Evolutionary conservation across 768 basidiomycete species (phyloP).

Genomic region (Kwoniella europaea): DNA sequence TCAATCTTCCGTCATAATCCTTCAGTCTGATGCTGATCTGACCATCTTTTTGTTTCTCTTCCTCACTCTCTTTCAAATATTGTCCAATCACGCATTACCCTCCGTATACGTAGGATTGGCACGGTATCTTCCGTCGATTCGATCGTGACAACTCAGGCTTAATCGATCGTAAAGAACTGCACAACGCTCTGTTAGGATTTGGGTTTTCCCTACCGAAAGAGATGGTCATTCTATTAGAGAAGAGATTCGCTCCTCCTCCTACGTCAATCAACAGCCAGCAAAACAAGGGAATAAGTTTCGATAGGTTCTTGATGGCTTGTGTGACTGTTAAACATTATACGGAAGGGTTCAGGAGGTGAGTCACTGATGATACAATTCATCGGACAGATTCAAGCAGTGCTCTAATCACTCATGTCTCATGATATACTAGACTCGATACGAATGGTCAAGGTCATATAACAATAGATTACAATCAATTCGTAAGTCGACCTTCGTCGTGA

Average conservation of each 20-base stretch:
- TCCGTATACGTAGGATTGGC: slow-evolving; percentile 49
- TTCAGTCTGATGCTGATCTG: background rate
- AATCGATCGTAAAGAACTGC: slow-evolving; percentile 57
- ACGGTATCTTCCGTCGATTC: slow-evolving; percentile 58
- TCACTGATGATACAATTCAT: no score
- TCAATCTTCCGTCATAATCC: no score
- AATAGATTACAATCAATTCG: slow-evolving; percentile 56
- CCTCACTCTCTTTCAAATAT: no score
- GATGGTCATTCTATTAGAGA: slow-evolving; percentile 56
- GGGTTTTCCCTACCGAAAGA: slow-evolving; percentile 55
- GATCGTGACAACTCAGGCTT: slow-evolving; percentile 56
- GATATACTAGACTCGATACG: slow-evolving; percentile 49
- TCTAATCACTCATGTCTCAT: no score
- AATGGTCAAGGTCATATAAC: slow-evolving; percentile 48
- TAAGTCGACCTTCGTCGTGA: slow-evolving; percentile 23
- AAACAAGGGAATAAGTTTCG: slow-evolving; percentile 53
- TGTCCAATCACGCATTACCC: no score
- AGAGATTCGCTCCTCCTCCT: slow-evolving; percentile 54
- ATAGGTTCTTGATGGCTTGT: slow-evolving; percentile 59
- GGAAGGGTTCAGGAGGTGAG: slow-evolving; percentile 56
- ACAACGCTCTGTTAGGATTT: slow-evolving; percentile 55
- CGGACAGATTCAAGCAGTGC: no score
- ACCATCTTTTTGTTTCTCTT: no score
- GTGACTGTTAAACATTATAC: slow-evolving; percentile 59
- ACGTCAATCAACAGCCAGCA: slow-evolving; percentile 16